Evolutionary conservation across 2,329 filamentous ascomycete species (phyloP).

Genomic region (Ilyonectria sp.): DNA sequence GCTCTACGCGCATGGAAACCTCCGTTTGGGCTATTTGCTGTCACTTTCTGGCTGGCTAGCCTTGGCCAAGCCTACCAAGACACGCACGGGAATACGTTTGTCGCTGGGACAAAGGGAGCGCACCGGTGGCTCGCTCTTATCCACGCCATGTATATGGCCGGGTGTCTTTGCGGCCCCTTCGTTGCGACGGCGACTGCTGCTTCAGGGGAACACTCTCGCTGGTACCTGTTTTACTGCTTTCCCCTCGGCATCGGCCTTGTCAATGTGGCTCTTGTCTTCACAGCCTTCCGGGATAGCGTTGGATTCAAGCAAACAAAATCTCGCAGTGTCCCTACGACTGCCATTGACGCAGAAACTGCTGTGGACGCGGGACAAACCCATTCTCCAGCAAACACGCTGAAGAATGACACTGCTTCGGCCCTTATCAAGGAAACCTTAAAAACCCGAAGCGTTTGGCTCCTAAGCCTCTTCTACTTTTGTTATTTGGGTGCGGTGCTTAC

Average conservation of each 20-base stretch:
- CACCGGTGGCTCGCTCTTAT: constrained; percentile 76
- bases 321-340: constrained; percentile 9
- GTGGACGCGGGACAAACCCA: constrained; percentile 9
- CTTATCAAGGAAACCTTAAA: constrained; percentile 63
- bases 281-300: constrained; percentile 66
- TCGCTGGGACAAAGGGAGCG: constrained; percentile 64
- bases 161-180: constrained; percentile 71
- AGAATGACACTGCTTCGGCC: constrained; percentile 54
- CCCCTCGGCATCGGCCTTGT: constrained; percentile 66
- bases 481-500: constrained; percentile 71
- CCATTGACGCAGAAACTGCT: constrained; percentile 17
- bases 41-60: constrained; percentile 71
- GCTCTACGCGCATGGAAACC: constrained; percentile 69
- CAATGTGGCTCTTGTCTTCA: constrained; percentile 63
- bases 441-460: constrained; percentile 67
- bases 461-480: constrained; percentile 77
- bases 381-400: background rate
- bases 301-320: constrained; percentile 45
- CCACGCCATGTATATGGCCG: constrained; percentile 74
- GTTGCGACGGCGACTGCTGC: constrained; percentile 67
- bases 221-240: constrained; percentile 71
- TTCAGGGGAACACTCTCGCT: constrained; percentile 53
- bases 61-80: constrained; percentile 76
- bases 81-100: constrained; percentile 74
- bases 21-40: constrained; percentile 69